Base-by-base conservation (phyloP, 2,329 filamentous ascomycete species). In the Ophidiomyces ophidiicola region DNA sequence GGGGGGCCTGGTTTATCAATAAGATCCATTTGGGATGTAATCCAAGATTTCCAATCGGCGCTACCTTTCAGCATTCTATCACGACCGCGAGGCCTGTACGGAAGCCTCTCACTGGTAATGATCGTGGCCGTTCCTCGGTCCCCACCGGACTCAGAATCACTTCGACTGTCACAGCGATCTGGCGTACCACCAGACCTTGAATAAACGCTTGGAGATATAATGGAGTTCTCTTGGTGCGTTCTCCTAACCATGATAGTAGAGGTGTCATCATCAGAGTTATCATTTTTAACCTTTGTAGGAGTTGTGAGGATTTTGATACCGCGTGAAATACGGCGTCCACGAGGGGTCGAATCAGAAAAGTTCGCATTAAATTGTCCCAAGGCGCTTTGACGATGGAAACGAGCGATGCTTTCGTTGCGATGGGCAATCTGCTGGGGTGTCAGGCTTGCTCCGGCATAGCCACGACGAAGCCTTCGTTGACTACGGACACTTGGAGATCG, bases 131-230 rank as follows among this genome's bases (percentile, higher is more conserved):
- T 54, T 2, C 50, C 50, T 18, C 26, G 29, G 15, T 44, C 39
- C 17, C 48, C 46, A 10, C 43, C 42, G 6, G 44, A 26, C 30
- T 48, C 41, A n/a, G 32, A 37, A 32, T 40, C 31, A 15, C 10
- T 17, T 12, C 31, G 33, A 20, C 18, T 45, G 19, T 36, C 40
- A 11, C 40, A 30, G 12, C 26, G 36, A 23, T 25, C n/a, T 18
- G 48, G 48, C 8, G 49, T 45, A 32, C 50, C 43, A 12, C 53
- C 53, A 34, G 51, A 53, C 41, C 52, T 47, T 3, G 57, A 59
- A 43, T 60, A 60, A 15, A 58, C 44, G 36, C 57, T 60, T 8
- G 53, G 55, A 19, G 53, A 55, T 34, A 36, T 42, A 42, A 36
- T 44, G n/a, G 40, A 15, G 18, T 26, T 24, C n/a, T 32, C 14